Evolutionary conservation across 192 early-diverging fungal species (phyloP).

Genomic region (Coemansia sp.): DNA sequence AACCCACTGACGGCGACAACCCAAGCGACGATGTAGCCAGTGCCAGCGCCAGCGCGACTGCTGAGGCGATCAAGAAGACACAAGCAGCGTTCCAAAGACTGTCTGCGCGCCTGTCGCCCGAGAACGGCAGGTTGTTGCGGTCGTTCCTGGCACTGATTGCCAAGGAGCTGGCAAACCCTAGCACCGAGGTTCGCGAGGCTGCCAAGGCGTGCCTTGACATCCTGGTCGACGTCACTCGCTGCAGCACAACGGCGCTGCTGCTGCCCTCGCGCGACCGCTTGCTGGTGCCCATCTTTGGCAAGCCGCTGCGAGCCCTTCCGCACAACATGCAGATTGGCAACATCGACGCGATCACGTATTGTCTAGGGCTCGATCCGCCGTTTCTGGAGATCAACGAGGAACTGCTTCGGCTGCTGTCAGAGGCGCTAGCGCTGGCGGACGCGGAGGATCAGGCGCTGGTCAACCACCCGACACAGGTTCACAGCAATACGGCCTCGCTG

Average conservation of each 20-base stretch:
- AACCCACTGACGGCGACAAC: not conserved
- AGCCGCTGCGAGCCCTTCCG: constrained; percentile 93
- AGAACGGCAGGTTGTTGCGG: constrained; percentile 39
- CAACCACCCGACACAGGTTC: constrained; percentile 71
- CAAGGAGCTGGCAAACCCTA: constrained; percentile 90
- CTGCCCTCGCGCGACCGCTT: constrained; percentile 80
- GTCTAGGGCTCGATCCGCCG: constrained; percentile 81
- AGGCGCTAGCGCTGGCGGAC: constrained; percentile 91
- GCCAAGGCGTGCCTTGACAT: constrained; percentile 80
- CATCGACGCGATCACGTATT: constrained; percentile 98
- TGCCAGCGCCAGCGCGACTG: not conserved
- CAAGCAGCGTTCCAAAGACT: constrained; percentile 29
- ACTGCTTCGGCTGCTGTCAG: constrained; percentile 81
- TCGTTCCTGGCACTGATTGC: constrained; percentile 63
- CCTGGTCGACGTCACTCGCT: constrained; percentile 75
- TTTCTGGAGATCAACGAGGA: constrained; percentile 91
- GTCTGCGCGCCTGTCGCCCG: constrained; percentile 24
- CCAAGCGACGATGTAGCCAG: not conserved
- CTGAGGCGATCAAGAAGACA: constrained; percentile 4
- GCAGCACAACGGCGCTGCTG: constrained; percentile 81
- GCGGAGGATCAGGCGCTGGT: constrained; percentile 96
- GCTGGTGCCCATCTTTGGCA: constrained; percentile 90
- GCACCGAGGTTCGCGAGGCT: constrained; percentile 81
- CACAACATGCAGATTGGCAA: constrained; percentile 98
- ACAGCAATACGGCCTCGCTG: constrained; percentile 77